Evolutionary conservation across 2,329 filamentous ascomycete species (phyloP).

Genomic region (Aspergillus bombycis): DNA sequence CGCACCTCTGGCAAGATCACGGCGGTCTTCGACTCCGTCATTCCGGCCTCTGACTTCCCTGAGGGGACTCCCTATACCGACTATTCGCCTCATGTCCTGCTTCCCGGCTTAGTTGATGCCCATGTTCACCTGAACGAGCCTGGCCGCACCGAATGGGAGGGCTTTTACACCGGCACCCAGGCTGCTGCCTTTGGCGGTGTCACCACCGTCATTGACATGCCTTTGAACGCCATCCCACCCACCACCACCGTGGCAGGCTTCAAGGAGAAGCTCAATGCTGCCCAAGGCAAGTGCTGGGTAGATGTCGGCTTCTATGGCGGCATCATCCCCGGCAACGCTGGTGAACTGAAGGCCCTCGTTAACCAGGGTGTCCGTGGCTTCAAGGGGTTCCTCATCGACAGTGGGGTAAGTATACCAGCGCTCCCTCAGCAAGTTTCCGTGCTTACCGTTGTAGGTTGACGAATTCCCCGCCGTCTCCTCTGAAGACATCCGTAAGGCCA

Average conservation of each 20-base stretch:
- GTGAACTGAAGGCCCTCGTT: conserved; percentile 78
- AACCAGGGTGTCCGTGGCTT: conserved; percentile 88
- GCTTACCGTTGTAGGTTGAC: conserved; percentile 65
- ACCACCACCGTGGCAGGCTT: conserved; percentile 86
- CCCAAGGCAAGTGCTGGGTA: conserved; percentile 89
- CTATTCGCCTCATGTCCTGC: conserved; percentile 79
- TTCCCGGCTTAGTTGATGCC: conserved; percentile 92
- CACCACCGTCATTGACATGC: conserved; percentile 97
- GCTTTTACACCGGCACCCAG: conserved; percentile 91
- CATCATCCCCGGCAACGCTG: conserved; percentile 84
- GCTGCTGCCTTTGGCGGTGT: conserved; percentile 95
- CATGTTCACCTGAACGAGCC: conserved; percentile 98
- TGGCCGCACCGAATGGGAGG: conserved; percentile 96
- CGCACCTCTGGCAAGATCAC: conserved; percentile 80
- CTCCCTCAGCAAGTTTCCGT: not conserved
- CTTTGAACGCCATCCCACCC: conserved; percentile 92
- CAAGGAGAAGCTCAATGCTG: conserved; percentile 82
- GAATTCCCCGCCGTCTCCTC: conserved; percentile 93
- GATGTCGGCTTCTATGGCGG: conserved; percentile 99
- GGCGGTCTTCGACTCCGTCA: conserved; percentile 70
- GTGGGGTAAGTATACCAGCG: conserved; percentile 67
- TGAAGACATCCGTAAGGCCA: conserved; percentile 75
- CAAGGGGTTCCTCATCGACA: conserved; percentile 97
- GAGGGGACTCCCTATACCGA: conserved; percentile 73
- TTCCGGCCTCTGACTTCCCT: conserved; percentile 77